Base-by-base conservation (phyloP, 1,139 yeast species). In the Yamadazyma aaseri region DNA sequence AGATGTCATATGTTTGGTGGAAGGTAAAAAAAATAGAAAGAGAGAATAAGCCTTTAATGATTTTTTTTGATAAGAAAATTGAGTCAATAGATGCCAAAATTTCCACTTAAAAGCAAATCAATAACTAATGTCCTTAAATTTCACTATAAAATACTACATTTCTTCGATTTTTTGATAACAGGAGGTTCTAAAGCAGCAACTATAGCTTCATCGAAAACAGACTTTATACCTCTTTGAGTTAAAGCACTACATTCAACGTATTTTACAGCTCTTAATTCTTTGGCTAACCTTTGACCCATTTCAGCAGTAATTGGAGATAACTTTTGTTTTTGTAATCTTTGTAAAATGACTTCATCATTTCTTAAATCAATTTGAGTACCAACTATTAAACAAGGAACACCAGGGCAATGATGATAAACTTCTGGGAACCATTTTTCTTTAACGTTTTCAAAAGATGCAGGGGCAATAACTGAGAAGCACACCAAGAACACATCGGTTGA, bases 201-300 rank as follows among this genome's bases (percentile, higher is more conserved):
- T 32, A 86, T 86, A 13, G 96, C 95, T 41, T 67, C 79, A 50
- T 86, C 95, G 49, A 87, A 87, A 12, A 87, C 81, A 39, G 82
- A 86, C 53, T 82, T 81, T 34, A 82, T 89, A 17, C 96, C 96
- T 40, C 73, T 76, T 60, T 87, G 96, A 17, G 94, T 83, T 14
- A 92, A 85, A n/a, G 97, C 96, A 3, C 96, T 86, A 59, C 97
- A 89, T 63, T 89, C 97, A 44, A 85, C 66, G 58, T 87, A 85
- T 40, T 76, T 78, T 40, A 82, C 75, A 25, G 95, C 85, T 2
- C 86, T 83, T 36, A 83, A 65, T 24, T 84, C 89, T 48, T 76
- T 72, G 20, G 94, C 90, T 49, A 85, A 64, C 46, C 76, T 73
- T 29, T 60, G 58, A 22, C 92, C 95, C 51, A 86, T 87, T 17